phyloP scores from a whole-genome alignment of 2,329 filamentous ascomycete species.

The Chalaropsis ovoidea region DNA sequence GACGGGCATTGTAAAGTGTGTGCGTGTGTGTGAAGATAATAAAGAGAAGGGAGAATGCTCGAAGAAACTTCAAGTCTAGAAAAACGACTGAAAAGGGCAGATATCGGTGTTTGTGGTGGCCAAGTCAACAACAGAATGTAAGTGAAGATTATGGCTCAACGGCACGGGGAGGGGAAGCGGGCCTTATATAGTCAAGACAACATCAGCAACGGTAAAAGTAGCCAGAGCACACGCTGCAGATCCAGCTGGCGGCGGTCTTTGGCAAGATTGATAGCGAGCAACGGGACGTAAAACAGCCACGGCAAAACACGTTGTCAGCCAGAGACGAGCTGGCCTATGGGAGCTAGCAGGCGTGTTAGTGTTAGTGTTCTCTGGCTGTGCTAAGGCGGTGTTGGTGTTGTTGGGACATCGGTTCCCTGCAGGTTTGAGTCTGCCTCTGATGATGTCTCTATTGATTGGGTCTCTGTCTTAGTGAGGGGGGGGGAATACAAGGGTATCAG shows the following conservation, averaged over 20 bases:
- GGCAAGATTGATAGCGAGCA: no score
- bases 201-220: not conserved
- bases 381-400: not conserved
- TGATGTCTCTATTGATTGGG: not conserved
- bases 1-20: slow-evolving; percentile 12
- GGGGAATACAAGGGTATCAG: not conserved
- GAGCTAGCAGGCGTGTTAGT: not conserved
- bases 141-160: not conserved
- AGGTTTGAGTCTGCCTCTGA: not conserved
- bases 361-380: not conserved
- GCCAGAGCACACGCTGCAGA: not conserved
- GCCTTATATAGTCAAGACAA: not conserved
- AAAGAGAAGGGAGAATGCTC: not conserved
- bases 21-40: not conserved
- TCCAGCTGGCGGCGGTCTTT: not conserved
- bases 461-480: not conserved
- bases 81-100: not conserved
- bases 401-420: not conserved
- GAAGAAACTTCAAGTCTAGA: not conserved
- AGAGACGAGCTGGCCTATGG: not conserved
- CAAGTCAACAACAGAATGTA: not conserved
- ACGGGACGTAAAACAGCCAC: not conserved
- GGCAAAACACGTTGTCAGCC: not conserved
- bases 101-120: no score
- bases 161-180: not conserved